Evolutionary conservation across 2,329 filamentous ascomycete species (phyloP), one percentile per base, ranked within the genome.

Genomic region (Dactylellina cionopaga): DNA sequence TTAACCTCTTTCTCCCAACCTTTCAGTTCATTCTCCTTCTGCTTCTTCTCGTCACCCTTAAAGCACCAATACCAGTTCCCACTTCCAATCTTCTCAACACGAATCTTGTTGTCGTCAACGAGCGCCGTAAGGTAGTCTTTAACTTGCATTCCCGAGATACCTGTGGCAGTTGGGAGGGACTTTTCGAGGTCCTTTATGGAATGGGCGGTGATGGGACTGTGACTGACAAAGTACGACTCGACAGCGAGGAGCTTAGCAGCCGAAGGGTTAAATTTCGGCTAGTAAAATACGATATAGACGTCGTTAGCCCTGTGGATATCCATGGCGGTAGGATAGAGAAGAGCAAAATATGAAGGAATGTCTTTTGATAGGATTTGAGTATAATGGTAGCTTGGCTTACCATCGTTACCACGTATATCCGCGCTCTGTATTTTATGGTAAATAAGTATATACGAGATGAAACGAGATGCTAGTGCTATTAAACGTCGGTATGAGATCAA

Each of bases 11-110:
- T 63, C 43, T 59, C 58, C 58, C 56, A 70, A 13, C 19, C 15
- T 22, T 56, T 64, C 7, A 47, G 77, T 75, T 55, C 78, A 76
- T 69, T 80, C 74, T 82, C 80, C 31, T 80, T 78, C 25, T 76
- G 65, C 49, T 83, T 84, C 77, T 82, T 84, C 76, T 85, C 85
- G 58, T 89, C 86, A 25, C 83, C 86, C 15, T 80, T 82, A 78
- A 90, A 90, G 74, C 83, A 85, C 88, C 88, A 90, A 80, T 90
- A 90, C 88, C 88, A 90, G 78, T 90, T 90, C 25, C 87, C 88
- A 74, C 84, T 88, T 43, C 88, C 88, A 76, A 90, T 90, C 79
- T 90, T 90, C 80, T 90, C 88, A 25, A 89, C 85, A 15, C 84
- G 84, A 72, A 90, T 85, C 76, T 85, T 83, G 76, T 82, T 83